Evolutionary conservation across 176 grass and related monocot genomes (phyloP).

Genomic region (Luzula sylvatica): DNA sequence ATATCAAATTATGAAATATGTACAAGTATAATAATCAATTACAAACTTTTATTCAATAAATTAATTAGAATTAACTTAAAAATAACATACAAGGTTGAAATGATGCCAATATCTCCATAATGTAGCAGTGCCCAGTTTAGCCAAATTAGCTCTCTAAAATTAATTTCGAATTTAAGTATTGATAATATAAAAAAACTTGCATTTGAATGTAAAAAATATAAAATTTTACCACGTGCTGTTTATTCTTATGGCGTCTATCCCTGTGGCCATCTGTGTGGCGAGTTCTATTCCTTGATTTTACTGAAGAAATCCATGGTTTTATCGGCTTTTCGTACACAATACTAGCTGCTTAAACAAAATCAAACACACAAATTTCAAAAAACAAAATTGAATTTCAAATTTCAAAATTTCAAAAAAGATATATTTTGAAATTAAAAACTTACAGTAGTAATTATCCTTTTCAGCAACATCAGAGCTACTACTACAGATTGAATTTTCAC

Average conservation of each 20-base stretch:
- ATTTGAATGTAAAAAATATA: no score
- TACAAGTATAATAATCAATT: background rate
- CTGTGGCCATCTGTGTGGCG: conserved; percentile 22
- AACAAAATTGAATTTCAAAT: no score
- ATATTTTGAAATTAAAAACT: conserved; percentile 12
- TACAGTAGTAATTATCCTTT: conserved; percentile 64
- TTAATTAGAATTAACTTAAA: background rate
- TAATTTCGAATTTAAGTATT: background rate
- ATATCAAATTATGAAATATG: conserved; percentile 5
- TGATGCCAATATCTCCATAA: conserved; percentile 87
- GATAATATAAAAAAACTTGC: no score
- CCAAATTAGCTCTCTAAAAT: conserved; percentile 65
- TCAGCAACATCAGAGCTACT: conserved; percentile 57
- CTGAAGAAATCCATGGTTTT: conserved; percentile 53
- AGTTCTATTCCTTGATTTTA: conserved; percentile 39
- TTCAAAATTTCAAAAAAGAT: no score
- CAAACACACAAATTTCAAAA: background rate
- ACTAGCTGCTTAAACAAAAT: no score
- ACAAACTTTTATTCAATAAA: background rate
- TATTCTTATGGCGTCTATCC: conserved; percentile 10
- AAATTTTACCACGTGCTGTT: conserved; percentile 40
- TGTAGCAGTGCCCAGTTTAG: conserved; percentile 56
- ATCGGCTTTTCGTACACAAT: conserved; percentile 61
- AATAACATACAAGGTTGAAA: conserved; percentile 60
- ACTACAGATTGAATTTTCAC: conserved; percentile 55